phyloP scores from a whole-genome alignment of 345 rosid genomes.

The Populus tremula region DNA sequence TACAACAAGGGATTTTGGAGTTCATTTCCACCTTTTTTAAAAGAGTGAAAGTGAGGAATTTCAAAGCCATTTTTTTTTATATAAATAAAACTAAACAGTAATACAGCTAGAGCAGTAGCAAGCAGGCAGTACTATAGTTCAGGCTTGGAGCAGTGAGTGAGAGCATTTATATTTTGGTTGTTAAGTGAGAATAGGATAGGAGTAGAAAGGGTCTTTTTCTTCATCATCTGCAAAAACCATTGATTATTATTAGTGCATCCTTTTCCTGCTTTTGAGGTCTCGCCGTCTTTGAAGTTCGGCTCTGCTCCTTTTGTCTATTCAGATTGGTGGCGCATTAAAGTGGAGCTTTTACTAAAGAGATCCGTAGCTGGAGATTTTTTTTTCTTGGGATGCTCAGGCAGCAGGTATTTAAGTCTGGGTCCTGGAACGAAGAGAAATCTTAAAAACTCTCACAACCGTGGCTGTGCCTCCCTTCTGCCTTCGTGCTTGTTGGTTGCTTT shows the following conservation, averaged over 20 bases:
- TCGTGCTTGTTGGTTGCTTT: background rate
- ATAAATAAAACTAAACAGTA: background rate
- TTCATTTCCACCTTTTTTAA: slow-evolving; percentile 10
- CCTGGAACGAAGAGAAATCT: slow-evolving; percentile 27
- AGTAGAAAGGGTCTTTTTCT: slow-evolving; percentile 6
- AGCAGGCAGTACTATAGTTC: background rate
- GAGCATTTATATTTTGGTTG: background rate
- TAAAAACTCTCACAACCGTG: slow-evolving; percentile 1
- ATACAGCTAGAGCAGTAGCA: background rate
- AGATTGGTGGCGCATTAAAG: slow-evolving; percentile 28
- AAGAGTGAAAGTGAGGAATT: slow-evolving; percentile 6
- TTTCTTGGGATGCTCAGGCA: slow-evolving; percentile 1
- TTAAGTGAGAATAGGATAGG: background rate
- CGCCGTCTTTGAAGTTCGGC: slow-evolving; percentile 26
- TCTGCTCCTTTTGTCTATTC: slow-evolving; percentile 14
- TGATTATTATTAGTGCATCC: background rate
- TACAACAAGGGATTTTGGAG: slow-evolving; percentile 34
- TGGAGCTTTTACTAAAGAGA: slow-evolving; percentile 4
- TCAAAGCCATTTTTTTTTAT: background rate
- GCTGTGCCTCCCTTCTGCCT: background rate
- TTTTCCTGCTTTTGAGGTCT: slow-evolving; percentile 30
- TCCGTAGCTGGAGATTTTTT: slow-evolving; percentile 1
- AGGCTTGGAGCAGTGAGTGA: background rate
- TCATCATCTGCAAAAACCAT: background rate
- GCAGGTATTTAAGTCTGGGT: slow-evolving; percentile 22